Conservation (phyloP, 208 protist species). For the Lotmaria passim region DNA sequence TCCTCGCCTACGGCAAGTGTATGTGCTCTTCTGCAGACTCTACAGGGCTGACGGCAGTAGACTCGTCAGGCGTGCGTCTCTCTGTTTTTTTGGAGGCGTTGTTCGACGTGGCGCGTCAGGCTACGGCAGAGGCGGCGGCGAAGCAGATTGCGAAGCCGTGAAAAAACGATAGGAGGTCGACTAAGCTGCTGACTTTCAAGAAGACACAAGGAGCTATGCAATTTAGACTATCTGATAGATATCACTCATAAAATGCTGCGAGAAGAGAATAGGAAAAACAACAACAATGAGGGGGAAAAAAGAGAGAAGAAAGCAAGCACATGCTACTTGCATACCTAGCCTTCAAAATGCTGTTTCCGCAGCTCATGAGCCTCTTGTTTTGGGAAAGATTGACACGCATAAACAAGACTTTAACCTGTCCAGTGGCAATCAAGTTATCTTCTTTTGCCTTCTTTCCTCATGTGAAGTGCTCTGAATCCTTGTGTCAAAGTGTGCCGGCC, state of each 20-base stretch:
- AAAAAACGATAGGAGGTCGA: not conserved
- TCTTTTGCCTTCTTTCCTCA: too few species aligned
- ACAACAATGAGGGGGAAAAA: slow-evolving; percentile 23
- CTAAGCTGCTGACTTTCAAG: not conserved
- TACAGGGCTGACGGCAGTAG: not conserved
- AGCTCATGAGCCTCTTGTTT: too few species aligned
- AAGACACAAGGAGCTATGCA: not conserved
- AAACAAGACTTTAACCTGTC: too few species aligned
- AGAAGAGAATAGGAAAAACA: slow-evolving; percentile 9
- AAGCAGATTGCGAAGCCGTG: not conserved
- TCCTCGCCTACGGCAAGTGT: slow-evolving; percentile 74
- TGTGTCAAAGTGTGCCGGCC: too few species aligned
- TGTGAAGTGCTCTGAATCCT: too few species aligned
- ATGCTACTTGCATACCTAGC: too few species aligned
- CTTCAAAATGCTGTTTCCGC: too few species aligned
- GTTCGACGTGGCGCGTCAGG: slow-evolving; percentile 10
- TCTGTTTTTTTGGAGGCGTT: slow-evolving; percentile 19
- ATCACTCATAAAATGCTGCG: too few species aligned
- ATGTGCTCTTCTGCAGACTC: slow-evolving; percentile 3
- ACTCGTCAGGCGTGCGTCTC: not conserved
- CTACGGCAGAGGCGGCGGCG: not conserved
- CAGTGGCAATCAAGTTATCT: too few species aligned
- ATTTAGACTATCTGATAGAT: too few species aligned
- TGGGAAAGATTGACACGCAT: too few species aligned
- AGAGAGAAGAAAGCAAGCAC: slow-evolving; percentile 3